Evolutionary conservation across 1,139 yeast species (phyloP).

Genomic region (Saccharomyces hybrid): DNA sequence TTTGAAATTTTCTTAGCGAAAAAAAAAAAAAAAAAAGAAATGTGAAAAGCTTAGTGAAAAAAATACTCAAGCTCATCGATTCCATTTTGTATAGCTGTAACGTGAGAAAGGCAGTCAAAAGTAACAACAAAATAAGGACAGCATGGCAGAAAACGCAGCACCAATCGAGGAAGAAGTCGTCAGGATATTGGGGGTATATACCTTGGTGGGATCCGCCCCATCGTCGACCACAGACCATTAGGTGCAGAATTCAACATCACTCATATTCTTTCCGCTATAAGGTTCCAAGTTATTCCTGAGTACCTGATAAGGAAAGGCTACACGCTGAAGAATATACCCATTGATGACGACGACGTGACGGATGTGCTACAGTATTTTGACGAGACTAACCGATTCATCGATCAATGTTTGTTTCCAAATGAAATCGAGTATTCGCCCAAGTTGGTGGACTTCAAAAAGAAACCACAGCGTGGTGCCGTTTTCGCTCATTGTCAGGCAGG

Average conservation of each 20-base stretch:
- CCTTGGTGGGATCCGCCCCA: conserved; percentile 52
- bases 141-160: conserved; percentile 21
- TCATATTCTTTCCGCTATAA: conserved; percentile 60
- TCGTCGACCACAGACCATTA: conserved; percentile 40
- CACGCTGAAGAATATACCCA: conserved; percentile 52
- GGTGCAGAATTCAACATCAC: conserved; percentile 45
- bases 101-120: conserved; percentile 5
- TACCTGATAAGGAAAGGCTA: conserved; percentile 40
- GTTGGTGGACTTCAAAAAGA: conserved; percentile 31
- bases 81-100: not conserved
- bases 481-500: conserved; percentile 82
- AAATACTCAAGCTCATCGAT: not conserved
- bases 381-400: conserved; percentile 59
- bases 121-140: not conserved
- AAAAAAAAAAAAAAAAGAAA: conserved; percentile 1
- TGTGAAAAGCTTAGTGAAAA: not conserved
- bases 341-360: conserved; percentile 58
- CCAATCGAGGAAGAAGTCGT: conserved; percentile 18
- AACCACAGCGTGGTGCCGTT: conserved; percentile 40
- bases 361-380: conserved; percentile 58
- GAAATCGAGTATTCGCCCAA: conserved; percentile 29
- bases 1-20: not conserved
- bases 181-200: conserved; percentile 56
- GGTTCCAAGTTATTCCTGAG: conserved; percentile 52
- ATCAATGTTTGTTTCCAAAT: conserved; percentile 47